Evolutionary conservation across 495 filamentous ascomycete genomes (phyloP).

Genomic region (Annulohypoxylon moriforme): DNA sequence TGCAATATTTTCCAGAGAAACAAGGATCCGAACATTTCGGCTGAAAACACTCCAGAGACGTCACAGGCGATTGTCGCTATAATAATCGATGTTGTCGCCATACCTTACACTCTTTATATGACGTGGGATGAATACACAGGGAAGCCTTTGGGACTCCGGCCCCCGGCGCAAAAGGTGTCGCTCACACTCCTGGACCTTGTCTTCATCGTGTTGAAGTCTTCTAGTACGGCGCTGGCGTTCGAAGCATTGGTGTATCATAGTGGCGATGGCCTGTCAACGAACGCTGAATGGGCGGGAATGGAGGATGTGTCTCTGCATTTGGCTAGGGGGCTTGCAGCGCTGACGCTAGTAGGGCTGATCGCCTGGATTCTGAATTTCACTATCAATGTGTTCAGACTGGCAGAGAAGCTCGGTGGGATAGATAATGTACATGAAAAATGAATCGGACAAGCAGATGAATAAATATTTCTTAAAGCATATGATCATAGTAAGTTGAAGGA

Average conservation of each 20-base stretch:
- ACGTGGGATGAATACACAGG: constrained; percentile 96
- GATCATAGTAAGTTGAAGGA: background rate
- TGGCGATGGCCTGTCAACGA: constrained; percentile 36
- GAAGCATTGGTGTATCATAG: constrained; percentile 79
- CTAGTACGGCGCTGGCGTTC: constrained; percentile 90
- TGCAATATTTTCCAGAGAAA: constrained; percentile 76
- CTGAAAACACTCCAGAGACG: constrained; percentile 61
- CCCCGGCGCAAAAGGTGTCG: constrained; percentile 82
- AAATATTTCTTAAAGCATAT: constrained; percentile 29
- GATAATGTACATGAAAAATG: constrained; percentile 56
- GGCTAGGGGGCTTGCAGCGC: constrained; percentile 81
- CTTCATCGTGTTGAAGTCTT: constrained; percentile 96
- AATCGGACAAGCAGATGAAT: constrained; percentile 30
- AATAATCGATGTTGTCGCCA: constrained; percentile 86
- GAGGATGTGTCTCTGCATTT: constrained; percentile 68
- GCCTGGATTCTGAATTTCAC: constrained; percentile 92
- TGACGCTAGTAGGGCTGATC: constrained; percentile 83
- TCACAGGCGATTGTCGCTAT: constrained; percentile 90
- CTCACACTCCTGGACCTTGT: constrained; percentile 91
- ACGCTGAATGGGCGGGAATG: constrained; percentile 4
- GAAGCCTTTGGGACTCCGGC: constrained; percentile 88
- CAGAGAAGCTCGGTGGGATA: constrained; percentile 73
- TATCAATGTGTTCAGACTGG: constrained; percentile 87
- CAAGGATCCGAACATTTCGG: constrained; percentile 46
- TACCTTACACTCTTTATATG: constrained; percentile 91